phyloP scores from a whole-genome alignment of 441 rosid genomes.

The Biscutella laevigata region DNA sequence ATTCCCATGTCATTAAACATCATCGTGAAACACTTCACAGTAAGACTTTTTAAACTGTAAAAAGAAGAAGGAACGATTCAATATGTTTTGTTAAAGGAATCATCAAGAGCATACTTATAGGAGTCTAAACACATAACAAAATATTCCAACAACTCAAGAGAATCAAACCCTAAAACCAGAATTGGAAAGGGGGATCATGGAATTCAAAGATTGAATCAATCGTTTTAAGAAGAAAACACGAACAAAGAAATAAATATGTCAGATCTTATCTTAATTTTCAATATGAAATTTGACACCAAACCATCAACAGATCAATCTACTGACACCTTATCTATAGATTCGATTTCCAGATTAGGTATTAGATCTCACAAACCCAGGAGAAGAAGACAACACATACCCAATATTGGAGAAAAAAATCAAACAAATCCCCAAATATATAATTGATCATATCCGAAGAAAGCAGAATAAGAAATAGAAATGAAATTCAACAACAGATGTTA shows the following conservation, averaged over 20 bases:
- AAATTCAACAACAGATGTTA: neutral
- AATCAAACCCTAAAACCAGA: constrained; percentile 1
- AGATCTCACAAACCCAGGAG: constrained; percentile 1
- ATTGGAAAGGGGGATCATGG: too few species aligned
- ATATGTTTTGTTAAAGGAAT: neutral
- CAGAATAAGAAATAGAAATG: constrained; percentile 8
- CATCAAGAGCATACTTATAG: neutral
- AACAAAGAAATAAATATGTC: too few species aligned
- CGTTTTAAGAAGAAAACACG: too few species aligned
- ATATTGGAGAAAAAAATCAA: neutral
- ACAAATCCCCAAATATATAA: constrained; percentile 10
- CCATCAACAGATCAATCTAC: too few species aligned
- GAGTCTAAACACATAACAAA: neutral
- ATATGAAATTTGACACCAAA: too few species aligned
- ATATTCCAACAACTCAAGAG: neutral
- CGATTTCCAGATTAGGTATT: neutral
- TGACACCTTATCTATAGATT: constrained; percentile 6
- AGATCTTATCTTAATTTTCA: constrained; percentile 16
- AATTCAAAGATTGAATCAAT: too few species aligned
- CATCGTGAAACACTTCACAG: constrained; percentile 22
- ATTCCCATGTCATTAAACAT: constrained; percentile 73
- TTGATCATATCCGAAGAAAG: constrained; percentile 4
- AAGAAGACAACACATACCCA: neutral
- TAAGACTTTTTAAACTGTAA: constrained; percentile 13
- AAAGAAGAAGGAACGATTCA: neutral